These are phyloP conservation scores for Thamnidium elegans DNA, from an alignment of 192 early-diverging fungal species.

Conservation along the genomic window DNA sequence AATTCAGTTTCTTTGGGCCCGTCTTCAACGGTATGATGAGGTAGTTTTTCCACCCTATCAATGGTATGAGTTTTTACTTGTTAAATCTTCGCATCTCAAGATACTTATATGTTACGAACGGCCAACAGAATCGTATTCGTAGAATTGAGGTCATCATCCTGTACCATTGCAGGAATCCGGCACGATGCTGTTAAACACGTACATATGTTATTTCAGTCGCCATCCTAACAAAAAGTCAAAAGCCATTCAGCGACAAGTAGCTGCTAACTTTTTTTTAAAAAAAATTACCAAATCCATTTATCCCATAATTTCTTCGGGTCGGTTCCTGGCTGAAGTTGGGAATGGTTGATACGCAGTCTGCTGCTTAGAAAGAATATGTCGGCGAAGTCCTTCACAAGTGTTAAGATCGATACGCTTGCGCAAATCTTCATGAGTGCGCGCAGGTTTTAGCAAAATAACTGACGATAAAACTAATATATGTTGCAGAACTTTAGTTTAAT, in stretches of 20 bases:
- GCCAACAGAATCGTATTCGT: constrained; percentile 5
- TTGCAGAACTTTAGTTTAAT: too few species aligned
- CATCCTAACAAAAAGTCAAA: constrained; percentile 4
- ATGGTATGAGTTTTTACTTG: not conserved
- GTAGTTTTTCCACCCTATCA: constrained; percentile 10
- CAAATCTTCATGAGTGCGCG: constrained; percentile 2
- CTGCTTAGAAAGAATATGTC: too few species aligned
- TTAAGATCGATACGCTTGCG: constrained; percentile 1
- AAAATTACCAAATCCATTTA: constrained; percentile 3
- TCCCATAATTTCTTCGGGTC: not conserved
- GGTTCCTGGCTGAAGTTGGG: not conserved
- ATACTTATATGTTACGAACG: constrained; percentile 6
- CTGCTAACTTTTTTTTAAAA: not conserved
- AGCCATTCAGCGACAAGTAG: not conserved
- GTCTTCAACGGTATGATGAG: not conserved
- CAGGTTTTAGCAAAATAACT: constrained; percentile 2
- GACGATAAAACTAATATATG: constrained; percentile 3
- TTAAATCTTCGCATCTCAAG: not conserved
- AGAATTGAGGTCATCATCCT: constrained; percentile 1
- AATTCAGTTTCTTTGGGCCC: constrained; percentile 2
- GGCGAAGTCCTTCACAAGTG: not conserved
- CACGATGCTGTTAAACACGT: not conserved
- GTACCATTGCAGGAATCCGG: not conserved
- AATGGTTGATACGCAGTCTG: not conserved
- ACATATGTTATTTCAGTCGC: not conserved